A percentile compares a stretch with the other conserved stretches of the same genome.
These are phyloP conservation scores for Didymella exigua DNA, from an alignment of 2,329 filamentous ascomycete genomes.

Conservation along the genomic window DNA sequence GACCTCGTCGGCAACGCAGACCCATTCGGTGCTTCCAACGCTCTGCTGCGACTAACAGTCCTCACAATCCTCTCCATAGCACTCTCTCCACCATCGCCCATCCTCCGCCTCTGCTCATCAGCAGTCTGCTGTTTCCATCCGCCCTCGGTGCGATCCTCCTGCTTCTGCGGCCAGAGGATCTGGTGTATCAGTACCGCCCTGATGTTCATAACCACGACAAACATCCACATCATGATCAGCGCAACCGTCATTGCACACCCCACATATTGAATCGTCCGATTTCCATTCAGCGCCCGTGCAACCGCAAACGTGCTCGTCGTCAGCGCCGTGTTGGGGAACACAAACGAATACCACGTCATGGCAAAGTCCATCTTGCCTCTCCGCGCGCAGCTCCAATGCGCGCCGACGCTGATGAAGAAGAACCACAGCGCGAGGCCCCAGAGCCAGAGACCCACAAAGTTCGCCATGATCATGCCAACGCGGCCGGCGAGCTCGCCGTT, in stretches of 20 bases:
- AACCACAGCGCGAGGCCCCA: conserved; percentile 87
- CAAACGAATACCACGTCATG: conserved; percentile 85
- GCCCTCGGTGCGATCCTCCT: conserved; percentile 67
- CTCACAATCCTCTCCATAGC: conserved; percentile 26
- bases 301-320: conserved; percentile 75
- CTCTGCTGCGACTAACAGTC: conserved; percentile 30
- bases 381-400: conserved; percentile 70
- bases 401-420: conserved; percentile 78
- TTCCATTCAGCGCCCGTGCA: conserved; percentile 58
- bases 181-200: conserved; percentile 68
- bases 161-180: conserved; percentile 78
- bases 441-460: conserved; percentile 76
- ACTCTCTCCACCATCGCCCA: conserved; percentile 27
- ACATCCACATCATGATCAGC: conserved; percentile 70
- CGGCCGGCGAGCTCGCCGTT: conserved; percentile 59
- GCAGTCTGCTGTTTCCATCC: conserved; percentile 55
- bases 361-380: conserved; percentile 71
- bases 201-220: conserved; percentile 73
- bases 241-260: conserved; percentile 71
- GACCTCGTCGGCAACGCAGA: conserved; percentile 10
- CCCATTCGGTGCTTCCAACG: conserved; percentile 6
- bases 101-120: conserved; percentile 36
- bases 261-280: conserved; percentile 65
- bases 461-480: conserved; percentile 60
- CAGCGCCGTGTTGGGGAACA: conserved; percentile 80